Conservation (phyloP, 2,329 filamentous ascomycete genomes). For the Alternaria triticimaculans region DNA sequence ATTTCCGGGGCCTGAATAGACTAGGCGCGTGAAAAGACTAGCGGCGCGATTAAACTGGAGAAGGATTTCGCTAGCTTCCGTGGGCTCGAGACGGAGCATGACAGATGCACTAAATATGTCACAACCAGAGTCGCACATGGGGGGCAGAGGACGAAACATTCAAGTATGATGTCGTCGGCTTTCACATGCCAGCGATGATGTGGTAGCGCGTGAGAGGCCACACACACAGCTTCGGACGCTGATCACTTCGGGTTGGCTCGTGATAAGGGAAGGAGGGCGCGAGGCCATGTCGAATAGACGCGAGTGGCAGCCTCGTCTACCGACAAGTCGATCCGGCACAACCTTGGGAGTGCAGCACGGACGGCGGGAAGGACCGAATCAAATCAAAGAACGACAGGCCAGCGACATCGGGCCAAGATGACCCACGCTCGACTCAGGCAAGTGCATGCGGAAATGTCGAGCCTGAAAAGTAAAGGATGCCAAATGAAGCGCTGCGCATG, state of each 20-base stretch:
- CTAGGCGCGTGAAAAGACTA: constrained; percentile 23
- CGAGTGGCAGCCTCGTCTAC: constrained; percentile 38
- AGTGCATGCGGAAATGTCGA: constrained; percentile 23
- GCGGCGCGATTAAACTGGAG: constrained; percentile 35
- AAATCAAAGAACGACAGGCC: constrained; percentile 27
- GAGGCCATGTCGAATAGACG: constrained; percentile 28
- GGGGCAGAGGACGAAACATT: constrained; percentile 11
- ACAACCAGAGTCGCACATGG: constrained; percentile 16
- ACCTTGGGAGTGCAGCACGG: constrained; percentile 24
- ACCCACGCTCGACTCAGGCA: constrained; percentile 21
- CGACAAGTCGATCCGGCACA: constrained; percentile 20
- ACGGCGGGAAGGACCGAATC: constrained; percentile 41
- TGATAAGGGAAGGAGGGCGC: constrained; percentile 31
- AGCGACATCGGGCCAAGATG: constrained; percentile 38
- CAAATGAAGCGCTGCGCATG: constrained; percentile 26
- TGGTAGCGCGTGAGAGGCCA: constrained; percentile 6
- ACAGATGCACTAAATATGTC: constrained; percentile 31
- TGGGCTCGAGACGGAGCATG: constrained; percentile 21
- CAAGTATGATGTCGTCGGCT: constrained; percentile 29
- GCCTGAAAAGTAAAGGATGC: constrained; percentile 12
- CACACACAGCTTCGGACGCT: constrained; percentile 14
- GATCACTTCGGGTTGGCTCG: constrained; percentile 32
- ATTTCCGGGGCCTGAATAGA: constrained; percentile 21
- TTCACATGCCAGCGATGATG: constrained; percentile 36
- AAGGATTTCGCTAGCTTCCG: constrained; percentile 16